Evolutionary conservation across 2,329 filamentous ascomycete species (phyloP).

Genomic region (Parascedosporium putredinis): DNA sequence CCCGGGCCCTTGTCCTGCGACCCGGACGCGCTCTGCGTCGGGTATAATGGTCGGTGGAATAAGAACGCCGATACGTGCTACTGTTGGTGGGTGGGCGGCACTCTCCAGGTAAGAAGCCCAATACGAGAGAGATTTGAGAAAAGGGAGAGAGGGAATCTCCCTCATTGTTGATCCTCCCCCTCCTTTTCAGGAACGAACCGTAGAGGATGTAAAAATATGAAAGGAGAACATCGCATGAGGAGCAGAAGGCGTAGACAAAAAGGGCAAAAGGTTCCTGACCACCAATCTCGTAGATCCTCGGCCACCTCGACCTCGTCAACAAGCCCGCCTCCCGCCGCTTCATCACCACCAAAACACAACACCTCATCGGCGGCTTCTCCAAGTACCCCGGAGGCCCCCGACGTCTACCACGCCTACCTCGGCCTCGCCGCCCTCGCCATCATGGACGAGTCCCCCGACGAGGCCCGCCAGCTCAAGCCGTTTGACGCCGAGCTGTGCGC

Average conservation of each 20-base stretch:
- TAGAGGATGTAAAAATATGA: too few species aligned
- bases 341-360: slow-evolving; percentile 76
- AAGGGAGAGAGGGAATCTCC: too few species aligned
- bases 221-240: too few species aligned
- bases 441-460: slow-evolving; percentile 48
- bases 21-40: slow-evolving; percentile 41
- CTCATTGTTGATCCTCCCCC: slow-evolving; percentile 22
- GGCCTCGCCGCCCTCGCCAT: slow-evolving; percentile 71
- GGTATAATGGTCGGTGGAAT: slow-evolving; percentile 84
- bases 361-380: slow-evolving; percentile 73
- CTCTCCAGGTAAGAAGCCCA: slow-evolving; percentile 34
- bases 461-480: slow-evolving; percentile 44
- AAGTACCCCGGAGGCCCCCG: slow-evolving; percentile 59
- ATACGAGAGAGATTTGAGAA: too few species aligned
- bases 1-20: slow-evolving; percentile 22
- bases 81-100: slow-evolving; percentile 77
- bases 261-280: background rate
- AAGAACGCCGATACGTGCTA: slow-evolving; percentile 95
- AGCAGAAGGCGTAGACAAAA: slow-evolving; percentile 8
- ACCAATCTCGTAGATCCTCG: slow-evolving; percentile 39
- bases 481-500: slow-evolving; percentile 72
- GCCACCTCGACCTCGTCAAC: slow-evolving; percentile 47
- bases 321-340: slow-evolving; percentile 57
- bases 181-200: too few species aligned
- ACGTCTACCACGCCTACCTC: slow-evolving; percentile 82